These are phyloP conservation scores for Echites panduratus DNA, from an alignment of 257 asterid species.

Conservation along the genomic window DNA sequence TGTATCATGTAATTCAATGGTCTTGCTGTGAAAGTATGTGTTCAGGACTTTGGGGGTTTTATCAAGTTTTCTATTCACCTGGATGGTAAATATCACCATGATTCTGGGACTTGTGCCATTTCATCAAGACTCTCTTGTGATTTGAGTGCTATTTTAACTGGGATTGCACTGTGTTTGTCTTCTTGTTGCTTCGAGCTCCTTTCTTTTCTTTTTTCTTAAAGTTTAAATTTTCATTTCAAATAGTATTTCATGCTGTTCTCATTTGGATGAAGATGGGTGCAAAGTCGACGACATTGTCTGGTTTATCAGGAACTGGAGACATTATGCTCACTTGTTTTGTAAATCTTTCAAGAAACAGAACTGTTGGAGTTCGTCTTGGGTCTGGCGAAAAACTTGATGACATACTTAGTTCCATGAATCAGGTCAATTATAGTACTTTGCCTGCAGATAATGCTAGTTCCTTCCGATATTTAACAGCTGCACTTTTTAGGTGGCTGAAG, in stretches of 20 bases:
- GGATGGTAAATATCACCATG: background rate
- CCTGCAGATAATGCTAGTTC: background rate
- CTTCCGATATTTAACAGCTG: slow-evolving; percentile 9
- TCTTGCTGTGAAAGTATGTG: background rate
- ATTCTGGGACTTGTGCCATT: background rate
- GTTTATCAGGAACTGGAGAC: slow-evolving; percentile 88
- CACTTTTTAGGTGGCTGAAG: slow-evolving; percentile 73
- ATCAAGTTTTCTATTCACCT: background rate
- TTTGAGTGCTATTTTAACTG: background rate
- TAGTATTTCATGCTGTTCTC: slow-evolving; percentile 13
- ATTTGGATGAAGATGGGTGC: slow-evolving; percentile 77
- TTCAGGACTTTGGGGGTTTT: background rate
- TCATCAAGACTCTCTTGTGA: background rate
- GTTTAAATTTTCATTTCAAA: too few species aligned
- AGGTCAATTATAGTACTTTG: slow-evolving; percentile 32
- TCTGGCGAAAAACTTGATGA: slow-evolving; percentile 91
- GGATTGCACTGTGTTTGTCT: background rate
- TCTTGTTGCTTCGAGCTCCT: background rate
- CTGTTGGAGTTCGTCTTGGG: slow-evolving; percentile 94
- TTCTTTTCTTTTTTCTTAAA: background rate
- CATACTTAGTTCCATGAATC: slow-evolving; percentile 75
- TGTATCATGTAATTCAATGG: background rate
- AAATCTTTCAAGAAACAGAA: slow-evolving; percentile 87
- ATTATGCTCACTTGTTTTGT: slow-evolving; percentile 96
- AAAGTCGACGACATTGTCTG: slow-evolving; percentile 78